phyloP scores from a whole-genome alignment of 495 filamentous ascomycete genomes.

The Neohortaea acidophila region DNA sequence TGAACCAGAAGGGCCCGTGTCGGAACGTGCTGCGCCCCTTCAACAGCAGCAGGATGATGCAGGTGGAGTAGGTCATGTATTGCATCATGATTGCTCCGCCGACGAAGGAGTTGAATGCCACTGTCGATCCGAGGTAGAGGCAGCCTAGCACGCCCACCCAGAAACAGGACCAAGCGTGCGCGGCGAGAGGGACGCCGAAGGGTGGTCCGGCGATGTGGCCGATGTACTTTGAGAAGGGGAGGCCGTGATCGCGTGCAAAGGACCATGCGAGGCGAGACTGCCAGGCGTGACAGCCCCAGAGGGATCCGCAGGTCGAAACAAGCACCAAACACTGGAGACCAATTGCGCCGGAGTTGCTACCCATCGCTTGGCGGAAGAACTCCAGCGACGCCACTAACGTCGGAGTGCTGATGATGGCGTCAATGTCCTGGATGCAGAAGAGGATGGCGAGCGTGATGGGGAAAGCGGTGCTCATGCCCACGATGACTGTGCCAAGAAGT shows the following conservation, averaged over 20 bases:
- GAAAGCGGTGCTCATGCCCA: slow-evolving; percentile 44
- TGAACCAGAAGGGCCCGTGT: slow-evolving; percentile 24
- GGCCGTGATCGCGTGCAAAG: slow-evolving; percentile 42
- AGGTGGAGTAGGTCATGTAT: slow-evolving; percentile 23
- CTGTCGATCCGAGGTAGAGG: slow-evolving; percentile 39
- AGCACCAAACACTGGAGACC: no score
- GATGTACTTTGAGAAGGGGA: slow-evolving; percentile 35
- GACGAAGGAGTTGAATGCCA: slow-evolving; percentile 36
- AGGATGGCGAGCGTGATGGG: slow-evolving; percentile 43
- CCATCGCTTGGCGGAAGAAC: no score
- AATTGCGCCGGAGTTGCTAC: no score
- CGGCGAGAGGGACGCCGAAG: slow-evolving; percentile 39
- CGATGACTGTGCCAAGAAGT: slow-evolving; percentile 43
- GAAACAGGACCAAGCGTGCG: slow-evolving; percentile 35
- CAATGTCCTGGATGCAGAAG: slow-evolving; percentile 41
- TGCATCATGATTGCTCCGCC: slow-evolving; percentile 23
- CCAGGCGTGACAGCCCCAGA: slow-evolving; percentile 44
- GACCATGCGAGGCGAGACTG: slow-evolving; percentile 45
- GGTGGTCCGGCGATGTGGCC: slow-evolving; percentile 33
- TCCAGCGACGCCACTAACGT: no score
- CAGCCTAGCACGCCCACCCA: slow-evolving; percentile 37
- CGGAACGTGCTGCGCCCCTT: slow-evolving; percentile 19
- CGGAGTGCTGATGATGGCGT: no score
- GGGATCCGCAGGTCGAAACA: no score
- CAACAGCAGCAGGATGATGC: slow-evolving; percentile 18